These are phyloP conservation scores for Termitomyces sp. DNA, from an alignment of 1,284 basidiomycete species.

Conservation along the genomic window DNA sequence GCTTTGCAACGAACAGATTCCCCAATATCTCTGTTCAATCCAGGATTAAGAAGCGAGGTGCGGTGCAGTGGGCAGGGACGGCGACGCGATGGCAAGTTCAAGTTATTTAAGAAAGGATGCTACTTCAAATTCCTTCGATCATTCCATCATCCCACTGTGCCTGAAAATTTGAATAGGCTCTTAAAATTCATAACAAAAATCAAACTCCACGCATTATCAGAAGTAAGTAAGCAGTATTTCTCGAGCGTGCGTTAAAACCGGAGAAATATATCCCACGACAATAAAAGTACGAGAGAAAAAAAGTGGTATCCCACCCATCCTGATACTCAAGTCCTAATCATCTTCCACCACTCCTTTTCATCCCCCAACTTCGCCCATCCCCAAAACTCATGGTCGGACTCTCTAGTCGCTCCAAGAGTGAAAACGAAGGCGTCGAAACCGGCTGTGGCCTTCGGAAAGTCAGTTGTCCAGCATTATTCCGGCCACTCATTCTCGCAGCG, in stretches of 20 bases:
- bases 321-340: slow-evolving; percentile 5
- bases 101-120: too few species aligned
- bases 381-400: slow-evolving; percentile 5
- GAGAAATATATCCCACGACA: background rate
- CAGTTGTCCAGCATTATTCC: slow-evolving; percentile 11
- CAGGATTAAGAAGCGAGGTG: too few species aligned
- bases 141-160: background rate
- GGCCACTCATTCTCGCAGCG: slow-evolving; percentile 35
- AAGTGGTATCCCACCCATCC: background rate
- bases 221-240: too few species aligned
- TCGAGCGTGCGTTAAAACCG: too few species aligned
- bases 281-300: slow-evolving; percentile 9
- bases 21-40: background rate
- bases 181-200: too few species aligned
- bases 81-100: too few species aligned
- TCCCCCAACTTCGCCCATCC: slow-evolving; percentile 20
- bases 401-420: slow-evolving; percentile 43
- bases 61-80: too few species aligned
- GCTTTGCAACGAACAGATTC: too few species aligned
- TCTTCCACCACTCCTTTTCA: slow-evolving; percentile 15
- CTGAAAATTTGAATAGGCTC: background rate
- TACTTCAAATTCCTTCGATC: too few species aligned
- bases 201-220: too few species aligned
- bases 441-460: slow-evolving; percentile 4
- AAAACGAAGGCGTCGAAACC: slow-evolving; percentile 22